Percentiles rank a stretch among this genome's conserved stretches.
phyloP scores from a whole-genome alignment of 2,329 filamentous ascomycete genomes.

The Phoma sp. region DNA sequence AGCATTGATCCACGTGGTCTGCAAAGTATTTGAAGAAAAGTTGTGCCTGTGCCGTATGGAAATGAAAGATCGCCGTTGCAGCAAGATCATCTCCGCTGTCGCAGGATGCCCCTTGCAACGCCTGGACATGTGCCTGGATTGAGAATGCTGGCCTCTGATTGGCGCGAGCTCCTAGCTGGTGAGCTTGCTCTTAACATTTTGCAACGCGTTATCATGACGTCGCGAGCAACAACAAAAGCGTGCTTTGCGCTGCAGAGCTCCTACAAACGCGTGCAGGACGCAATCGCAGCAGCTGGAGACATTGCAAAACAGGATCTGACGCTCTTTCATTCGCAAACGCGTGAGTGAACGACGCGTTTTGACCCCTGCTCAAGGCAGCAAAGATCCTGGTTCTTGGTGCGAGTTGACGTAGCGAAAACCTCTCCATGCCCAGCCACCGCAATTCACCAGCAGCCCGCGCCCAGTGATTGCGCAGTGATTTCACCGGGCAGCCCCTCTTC shows the following conservation, averaged over 20 bases:
- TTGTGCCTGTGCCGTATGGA: slow-evolving; percentile 3
- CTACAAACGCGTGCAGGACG: background rate
- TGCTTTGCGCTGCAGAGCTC: background rate
- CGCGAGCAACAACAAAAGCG: slow-evolving; percentile 1
- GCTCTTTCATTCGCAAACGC: background rate
- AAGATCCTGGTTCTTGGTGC: slow-evolving; percentile 15
- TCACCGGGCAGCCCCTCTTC: slow-evolving; percentile 9
- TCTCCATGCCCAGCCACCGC: slow-evolving; percentile 16
- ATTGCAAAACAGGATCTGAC: background rate
- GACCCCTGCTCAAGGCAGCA: slow-evolving; percentile 12
- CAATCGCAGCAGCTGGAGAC: background rate
- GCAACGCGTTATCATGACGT: slow-evolving; percentile 8
- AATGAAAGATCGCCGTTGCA: slow-evolving; percentile 10
- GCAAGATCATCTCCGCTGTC: slow-evolving; percentile 14
- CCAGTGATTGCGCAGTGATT: slow-evolving; percentile 4
- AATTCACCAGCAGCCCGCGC: slow-evolving; percentile 13
- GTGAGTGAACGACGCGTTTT: slow-evolving; percentile 13
- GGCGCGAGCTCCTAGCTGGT: slow-evolving; percentile 6
- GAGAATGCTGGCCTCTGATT: slow-evolving; percentile 4
- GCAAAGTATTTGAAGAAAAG: background rate
- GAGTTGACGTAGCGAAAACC: slow-evolving; percentile 17
- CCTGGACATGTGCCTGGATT: slow-evolving; percentile 5
- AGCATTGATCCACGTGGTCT: no score
- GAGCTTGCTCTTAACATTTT: background rate
- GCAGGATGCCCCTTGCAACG: slow-evolving; percentile 10